phyloP scores from a whole-genome alignment of 1,139 yeast species.

The Pneumocystis oryctolagi region DNA sequence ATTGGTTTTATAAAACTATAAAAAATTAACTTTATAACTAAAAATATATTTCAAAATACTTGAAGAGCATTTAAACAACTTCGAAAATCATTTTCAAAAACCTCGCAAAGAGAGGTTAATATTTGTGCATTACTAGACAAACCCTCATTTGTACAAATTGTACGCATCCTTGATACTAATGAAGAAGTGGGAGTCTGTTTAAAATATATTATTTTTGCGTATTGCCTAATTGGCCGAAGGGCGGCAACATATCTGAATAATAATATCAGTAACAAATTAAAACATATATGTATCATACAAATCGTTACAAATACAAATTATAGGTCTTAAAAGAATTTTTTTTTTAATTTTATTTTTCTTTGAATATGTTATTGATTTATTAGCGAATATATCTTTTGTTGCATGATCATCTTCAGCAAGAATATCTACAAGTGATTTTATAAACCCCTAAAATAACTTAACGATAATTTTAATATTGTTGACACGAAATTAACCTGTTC shows the following conservation, averaged over 20 bases:
- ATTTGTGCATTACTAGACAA: conserved; percentile 27
- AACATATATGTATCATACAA: conserved; percentile 29
- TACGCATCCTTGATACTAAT: conserved; percentile 34
- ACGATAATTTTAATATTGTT: not conserved
- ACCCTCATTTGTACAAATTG: conserved; percentile 38
- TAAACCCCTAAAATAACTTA: conserved; percentile 38
- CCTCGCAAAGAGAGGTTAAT: conserved; percentile 45
- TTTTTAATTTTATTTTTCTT: conserved; percentile 18
- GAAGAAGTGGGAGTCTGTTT: conserved; percentile 42
- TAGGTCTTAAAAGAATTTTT: conserved; percentile 56
- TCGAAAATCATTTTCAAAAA: conserved; percentile 72
- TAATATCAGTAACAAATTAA: not conserved
- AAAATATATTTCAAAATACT: conserved; percentile 24
- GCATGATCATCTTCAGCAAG: conserved; percentile 45
- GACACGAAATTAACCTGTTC: conserved; percentile 2
- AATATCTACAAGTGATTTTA: conserved; percentile 50
- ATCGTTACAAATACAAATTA: conserved; percentile 85
- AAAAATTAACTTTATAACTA: conserved; percentile 7
- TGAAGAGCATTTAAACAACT: conserved; percentile 76
- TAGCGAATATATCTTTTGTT: conserved; percentile 14
- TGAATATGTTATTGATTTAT: conserved; percentile 16
- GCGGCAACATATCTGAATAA: conserved; percentile 32
- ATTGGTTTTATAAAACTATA: not conserved
- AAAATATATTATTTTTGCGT: conserved; percentile 57
- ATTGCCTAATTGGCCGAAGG: conserved; percentile 56